Conservation (phyloP, 352 stramenopile species). For the Globisporangium nunn region DNA sequence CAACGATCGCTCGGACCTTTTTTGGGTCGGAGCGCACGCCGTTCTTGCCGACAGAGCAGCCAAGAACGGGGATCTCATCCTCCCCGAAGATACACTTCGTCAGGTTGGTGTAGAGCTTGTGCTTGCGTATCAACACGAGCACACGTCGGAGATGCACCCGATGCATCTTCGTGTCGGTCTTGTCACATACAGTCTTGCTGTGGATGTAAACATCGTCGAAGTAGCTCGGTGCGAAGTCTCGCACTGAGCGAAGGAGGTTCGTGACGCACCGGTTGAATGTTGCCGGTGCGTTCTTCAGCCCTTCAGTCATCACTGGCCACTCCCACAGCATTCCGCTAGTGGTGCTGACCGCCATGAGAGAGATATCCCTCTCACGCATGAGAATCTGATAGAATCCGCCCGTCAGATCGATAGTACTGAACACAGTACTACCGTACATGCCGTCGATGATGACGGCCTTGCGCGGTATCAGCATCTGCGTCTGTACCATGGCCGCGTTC, state of each 20-base stretch:
- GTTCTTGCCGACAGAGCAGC: background rate
- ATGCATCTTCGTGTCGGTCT: too few relatives aligned
- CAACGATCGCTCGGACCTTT: conserved; percentile 11
- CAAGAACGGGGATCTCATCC: background rate
- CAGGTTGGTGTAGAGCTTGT: conserved; percentile 1
- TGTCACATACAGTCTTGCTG: background rate
- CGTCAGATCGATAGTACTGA: conserved; percentile 20
- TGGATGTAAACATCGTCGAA: conserved; percentile 6
- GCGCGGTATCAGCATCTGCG: conserved; percentile 22
- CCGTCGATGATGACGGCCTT: conserved; percentile 20
- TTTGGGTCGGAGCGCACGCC: conserved; percentile 13
- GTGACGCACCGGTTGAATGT: conserved; percentile 21
- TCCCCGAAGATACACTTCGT: conserved; percentile 1
- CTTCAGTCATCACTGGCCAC: conserved; percentile 21
- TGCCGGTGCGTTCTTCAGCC: conserved; percentile 16
- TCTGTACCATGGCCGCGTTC: conserved; percentile 19
- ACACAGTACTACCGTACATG: conserved; percentile 23
- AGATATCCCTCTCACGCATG: conserved; percentile 12
- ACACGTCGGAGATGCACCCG: too few relatives aligned
- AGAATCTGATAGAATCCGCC: conserved; percentile 28
- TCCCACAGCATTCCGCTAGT: conserved; percentile 19
- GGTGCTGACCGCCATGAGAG: conserved; percentile 16
- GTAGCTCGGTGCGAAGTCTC: conserved; percentile 1
- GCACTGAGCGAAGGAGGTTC: background rate
- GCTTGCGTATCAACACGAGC: too few relatives aligned